Evolutionary conservation across 208 protist genomes (phyloP), one percentile per base, ranked within the genome.

Genomic region (Leishmania lainsoni): DNA sequence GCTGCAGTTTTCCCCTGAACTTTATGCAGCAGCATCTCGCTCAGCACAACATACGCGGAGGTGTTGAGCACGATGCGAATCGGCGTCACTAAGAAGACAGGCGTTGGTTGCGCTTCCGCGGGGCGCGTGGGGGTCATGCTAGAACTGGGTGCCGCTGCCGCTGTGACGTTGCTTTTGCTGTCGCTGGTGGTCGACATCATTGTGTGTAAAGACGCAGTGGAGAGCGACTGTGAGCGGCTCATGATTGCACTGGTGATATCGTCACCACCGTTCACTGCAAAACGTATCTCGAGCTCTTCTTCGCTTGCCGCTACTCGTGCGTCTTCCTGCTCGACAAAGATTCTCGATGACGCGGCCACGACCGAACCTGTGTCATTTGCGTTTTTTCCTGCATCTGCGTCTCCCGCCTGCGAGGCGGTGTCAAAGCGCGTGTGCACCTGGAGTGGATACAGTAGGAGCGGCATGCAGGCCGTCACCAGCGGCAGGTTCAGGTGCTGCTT

Each of bases 21-120:
- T 3, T 63, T 26, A 58, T 59, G 75, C 51, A 81, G 22, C 35
- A 83, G 48, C 29, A 59, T 52, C 17, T 85, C 85, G 17, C 78
- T 74, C 45, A 88, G 51, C 35, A 81, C 12, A 22, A 80, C 66
- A 71, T 80, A 88, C 16, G 80, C 72, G 22, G 84, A 59, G 77
- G 74, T 81, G 72, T 66, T 82, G 70, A 87, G 76, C 45, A 84
- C 75, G 49, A 87, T 72, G 73, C 79, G 65, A 63, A 87, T 70
- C 14, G 79, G 84, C 2, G 75, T 79, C 69, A 88, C 81, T 61
- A 79, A 61, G 35, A 86, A 79, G 39, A 86, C 49, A 71, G 26
- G 42, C 52, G 79, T 52, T 48, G 22, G 69, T 32, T n/a, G 48
- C 22, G 16, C n/a, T n/a, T 51, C 65, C 16, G 65, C 39, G 2